Base-by-base conservation (phyloP, 257 asterid genomes). In the Scutellaria galericulata region DNA sequence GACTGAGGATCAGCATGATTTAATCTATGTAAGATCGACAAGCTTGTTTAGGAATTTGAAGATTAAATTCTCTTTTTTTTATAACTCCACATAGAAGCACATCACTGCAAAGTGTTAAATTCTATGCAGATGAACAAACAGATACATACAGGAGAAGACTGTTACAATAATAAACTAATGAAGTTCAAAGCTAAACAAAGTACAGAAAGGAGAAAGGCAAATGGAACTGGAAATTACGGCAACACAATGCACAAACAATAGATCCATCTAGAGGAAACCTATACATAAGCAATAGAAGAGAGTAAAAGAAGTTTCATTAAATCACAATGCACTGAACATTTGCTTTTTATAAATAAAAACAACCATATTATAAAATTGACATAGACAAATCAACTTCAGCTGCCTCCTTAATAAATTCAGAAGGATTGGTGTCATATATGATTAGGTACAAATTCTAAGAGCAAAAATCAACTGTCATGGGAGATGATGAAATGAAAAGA, bases 301-400 rank as follows among this genome's bases (percentile, higher is more conserved):
- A 50, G 39, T 39, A n/a, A 42, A 13, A 27, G 41, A 69, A 18
- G 72, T 22, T 67, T 42, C 61, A 50, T 18, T 31, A 15, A 47
- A 47, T 65, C 71, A 27, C 27, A 48, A 66, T 27, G 60, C 12
- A 11, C 37, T 31, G 9, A 48, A 52, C 12, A 51, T 35, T 41
- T 37, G 18, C 37, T 14, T 18, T 37, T 67, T 27, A 7, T 11
- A 46, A 24, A 18, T 44, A 39, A 15, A 39, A 53, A 37, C 13
- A 53, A 39, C 13, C 15, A 52, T 56, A n/a, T 39, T 8, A 12
- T 22, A 22, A 22, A 22, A 22, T 9, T 41, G 45, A n/a, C 46
- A 54, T 45, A 35, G 47, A 27, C 45, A n/a, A 24, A 70, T 55
- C 41, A 71, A 31, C 37, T 24, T 70, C 56, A 57, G 48, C 42